Base-by-base conservation (phyloP, 2,329 filamentous ascomycete species). In the Epichloe festucae region DNA sequence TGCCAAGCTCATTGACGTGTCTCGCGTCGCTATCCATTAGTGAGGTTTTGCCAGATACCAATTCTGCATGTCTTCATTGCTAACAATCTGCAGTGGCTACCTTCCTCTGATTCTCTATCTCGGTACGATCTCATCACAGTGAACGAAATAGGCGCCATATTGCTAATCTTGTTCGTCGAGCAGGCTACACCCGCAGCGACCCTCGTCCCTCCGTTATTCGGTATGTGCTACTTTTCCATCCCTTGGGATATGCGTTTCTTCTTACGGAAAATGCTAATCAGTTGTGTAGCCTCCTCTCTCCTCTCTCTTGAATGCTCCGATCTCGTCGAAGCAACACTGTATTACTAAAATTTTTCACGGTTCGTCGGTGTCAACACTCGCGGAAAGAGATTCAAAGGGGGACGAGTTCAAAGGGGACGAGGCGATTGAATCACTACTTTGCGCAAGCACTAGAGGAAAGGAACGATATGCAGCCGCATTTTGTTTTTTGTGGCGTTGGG, bases 91-190 rank as follows among this genome's bases (percentile, higher is more conserved):
- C 62, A 94, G 89, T 77, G 93, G 93, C 69, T 98, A 97, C 72
- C 81, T 98, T 53, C 93, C 93, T 62, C 72, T 98, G 70, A 94
- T 98, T 68, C 79, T 98, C 70, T 98, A 97, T 71, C 85, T 98
- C 63, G 93, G 88, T 93, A 83, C 63, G 67, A 23, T 17, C 15
- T 5, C 12, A 19, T 12, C 5, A n/a, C 21, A 7, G 27, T 2
- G 23, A 21, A 41, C 10, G 5, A 3, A 34, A n/a, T 17, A 23
- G 34, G 3, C 12, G 1, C 4, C 15, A 10, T 41, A 3, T 48
- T 51, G 63, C 63, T 69, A 50, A 70, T 54, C 23, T 44, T 31
- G 10, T 17, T 11, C 51, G 42, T 49, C 23, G 14, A n/a, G 56
- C 63, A 93, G 87, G 91, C 62, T 97, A 95, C 75, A 94, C 91